phyloP scores from a whole-genome alignment of 2,329 filamentous ascomycete species.

The Pseudogymnoascus pannorum region DNA sequence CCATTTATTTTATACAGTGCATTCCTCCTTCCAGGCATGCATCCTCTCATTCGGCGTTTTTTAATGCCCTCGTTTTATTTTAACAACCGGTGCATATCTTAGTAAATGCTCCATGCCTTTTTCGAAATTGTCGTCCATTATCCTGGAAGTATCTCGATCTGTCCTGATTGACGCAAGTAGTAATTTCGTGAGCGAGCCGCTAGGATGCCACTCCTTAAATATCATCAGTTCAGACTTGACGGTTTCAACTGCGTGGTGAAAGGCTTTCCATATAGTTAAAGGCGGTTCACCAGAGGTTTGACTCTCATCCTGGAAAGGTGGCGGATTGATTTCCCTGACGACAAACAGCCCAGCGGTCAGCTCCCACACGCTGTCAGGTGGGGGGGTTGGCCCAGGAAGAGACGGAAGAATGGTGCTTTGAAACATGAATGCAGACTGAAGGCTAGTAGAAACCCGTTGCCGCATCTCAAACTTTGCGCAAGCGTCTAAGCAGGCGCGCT shows the following conservation, averaged over 20 bases:
- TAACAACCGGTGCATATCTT: not conserved
- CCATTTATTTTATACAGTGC: not conserved
- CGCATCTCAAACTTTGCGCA: not conserved
- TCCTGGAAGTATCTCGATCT: not conserved
- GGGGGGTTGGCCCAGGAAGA: not conserved
- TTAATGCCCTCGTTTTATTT: not conserved
- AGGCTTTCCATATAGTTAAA: not conserved
- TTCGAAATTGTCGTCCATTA: not conserved
- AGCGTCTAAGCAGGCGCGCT: slow-evolving; percentile 2
- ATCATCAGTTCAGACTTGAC: not conserved
- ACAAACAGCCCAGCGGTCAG: not conserved
- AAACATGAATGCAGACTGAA: not conserved
- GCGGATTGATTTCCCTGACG: not conserved
- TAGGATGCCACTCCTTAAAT: not conserved
- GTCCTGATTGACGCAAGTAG: not conserved
- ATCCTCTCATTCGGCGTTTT: not conserved
- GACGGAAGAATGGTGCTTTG: not conserved
- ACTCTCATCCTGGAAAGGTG: not conserved
- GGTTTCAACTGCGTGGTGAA: not conserved
- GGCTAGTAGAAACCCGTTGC: not conserved
- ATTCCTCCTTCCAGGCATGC: not conserved
- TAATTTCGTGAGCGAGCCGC: not conserved
- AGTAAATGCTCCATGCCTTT: not conserved
- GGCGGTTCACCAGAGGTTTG: not conserved
- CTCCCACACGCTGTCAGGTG: not conserved